A percentile compares a stretch with the other conserved stretches of the same genome.
phyloP scores from a whole-genome alignment of 306 rosid species.

The Potentilla sterilis region DNA sequence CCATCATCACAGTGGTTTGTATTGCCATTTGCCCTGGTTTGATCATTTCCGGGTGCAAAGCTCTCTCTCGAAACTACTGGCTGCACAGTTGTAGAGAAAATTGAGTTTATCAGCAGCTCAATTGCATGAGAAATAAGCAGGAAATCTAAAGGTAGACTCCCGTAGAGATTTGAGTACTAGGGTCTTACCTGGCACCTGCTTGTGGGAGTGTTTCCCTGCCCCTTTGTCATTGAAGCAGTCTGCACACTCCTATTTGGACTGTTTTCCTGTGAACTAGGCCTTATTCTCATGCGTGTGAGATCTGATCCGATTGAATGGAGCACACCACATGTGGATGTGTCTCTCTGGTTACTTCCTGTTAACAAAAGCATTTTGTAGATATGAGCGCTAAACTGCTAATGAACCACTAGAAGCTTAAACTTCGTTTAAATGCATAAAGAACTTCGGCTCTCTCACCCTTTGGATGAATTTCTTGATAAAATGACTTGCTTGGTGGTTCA shows the following conservation, averaged over 20 bases:
- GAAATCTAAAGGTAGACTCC: not conserved
- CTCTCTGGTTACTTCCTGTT: slow-evolving; percentile 53
- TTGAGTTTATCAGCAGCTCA: not conserved
- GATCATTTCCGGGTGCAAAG: slow-evolving; percentile 55
- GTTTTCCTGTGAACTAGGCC: slow-evolving; percentile 41
- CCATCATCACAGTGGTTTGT: slow-evolving; percentile 46
- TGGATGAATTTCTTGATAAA: slow-evolving; percentile 19
- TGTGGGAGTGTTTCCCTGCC: slow-evolving; percentile 64
- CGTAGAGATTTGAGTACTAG: slow-evolving; percentile 1
- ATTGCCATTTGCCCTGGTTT: slow-evolving; percentile 42
- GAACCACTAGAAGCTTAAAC: not conserved
- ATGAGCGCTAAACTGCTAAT: not conserved
- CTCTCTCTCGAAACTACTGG: slow-evolving; percentile 87
- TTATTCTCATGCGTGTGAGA: slow-evolving; percentile 82
- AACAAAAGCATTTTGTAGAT: slow-evolving; percentile 19
- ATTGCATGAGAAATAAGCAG: not conserved
- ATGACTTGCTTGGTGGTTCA: slow-evolving; percentile 49
- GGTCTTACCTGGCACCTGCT: slow-evolving; percentile 62
- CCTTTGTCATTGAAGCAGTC: slow-evolving; percentile 44
- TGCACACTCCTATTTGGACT: slow-evolving; percentile 52
- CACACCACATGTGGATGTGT: slow-evolving; percentile 75
- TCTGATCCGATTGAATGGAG: slow-evolving; percentile 92
- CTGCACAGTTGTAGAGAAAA: slow-evolving; percentile 37
- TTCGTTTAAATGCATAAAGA: not conserved
- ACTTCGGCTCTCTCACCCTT: slow-evolving; percentile 39